Evolutionary conservation across 306 rosid species (phyloP), one percentile per base, ranked within the genome.

Genomic region (Quercus gilva): DNA sequence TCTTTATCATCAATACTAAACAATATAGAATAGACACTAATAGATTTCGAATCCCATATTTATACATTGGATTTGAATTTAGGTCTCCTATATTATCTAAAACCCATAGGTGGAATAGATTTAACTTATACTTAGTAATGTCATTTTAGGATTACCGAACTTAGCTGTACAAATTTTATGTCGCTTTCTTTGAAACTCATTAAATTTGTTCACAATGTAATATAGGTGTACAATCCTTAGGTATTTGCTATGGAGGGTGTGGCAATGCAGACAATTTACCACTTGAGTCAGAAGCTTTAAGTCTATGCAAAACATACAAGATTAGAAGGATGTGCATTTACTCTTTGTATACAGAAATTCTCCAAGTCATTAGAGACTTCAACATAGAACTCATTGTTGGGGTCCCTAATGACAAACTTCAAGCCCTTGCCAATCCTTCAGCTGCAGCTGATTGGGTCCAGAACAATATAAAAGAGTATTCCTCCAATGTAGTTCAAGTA

Each of bases 381-480:
- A n/a, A 31, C 14, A 31, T 67, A 67, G 71, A 67, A 31, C 23
- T 67, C 51, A 67, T 67, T 5, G 71, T 33, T 67, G 71, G 51
- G 1, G 71, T 67, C 49, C 71, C 71, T 18, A 67, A 67, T 67
- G 71, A 67, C 45, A 67, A 21, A 20, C 71, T 65, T 31, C 21
- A 33, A 67, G 51, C 19, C 49, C 71, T 67, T 67, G 23, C 51
- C 15, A 20, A 67, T 21, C 15, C 45, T 31, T 67, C 51, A 33
- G 25, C 51, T 37, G 75, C 81, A 33, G 20, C 23, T 11, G 2
- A 71, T 20, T 85, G 85, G 88, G 75, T 85, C 17, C 76, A 78
- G 67, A 69, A 23, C 63, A 63, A 80, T 18, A 53, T 80, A 2
- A 60, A 20, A 64, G 45, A 18, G 69, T 63, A 80, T 67, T 33